Evolutionary conservation across 805 yeast genomes (phyloP).

Genomic region (Kuraishia piskuri): DNA sequence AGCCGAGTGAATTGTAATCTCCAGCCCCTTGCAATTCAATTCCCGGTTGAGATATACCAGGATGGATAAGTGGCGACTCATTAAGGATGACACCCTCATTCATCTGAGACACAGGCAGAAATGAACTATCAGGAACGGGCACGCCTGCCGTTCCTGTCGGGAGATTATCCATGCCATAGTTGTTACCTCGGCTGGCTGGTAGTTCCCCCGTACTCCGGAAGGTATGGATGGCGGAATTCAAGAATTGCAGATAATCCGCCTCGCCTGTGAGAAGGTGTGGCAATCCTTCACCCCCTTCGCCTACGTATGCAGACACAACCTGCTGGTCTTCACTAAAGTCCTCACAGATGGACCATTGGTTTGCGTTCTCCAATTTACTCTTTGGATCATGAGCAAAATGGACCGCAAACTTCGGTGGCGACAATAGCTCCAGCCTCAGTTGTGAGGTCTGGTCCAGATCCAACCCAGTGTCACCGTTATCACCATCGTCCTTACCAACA

Average conservation of each 20-base stretch:
- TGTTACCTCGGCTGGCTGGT: not conserved
- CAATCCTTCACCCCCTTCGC: conserved; percentile 48
- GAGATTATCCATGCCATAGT: not conserved
- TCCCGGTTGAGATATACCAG: not conserved
- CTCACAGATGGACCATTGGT: conserved; percentile 76
- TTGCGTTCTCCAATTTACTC: conserved; percentile 35
- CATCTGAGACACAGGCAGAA: not conserved
- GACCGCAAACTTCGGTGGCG: conserved; percentile 74
- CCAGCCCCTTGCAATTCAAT: not conserved
- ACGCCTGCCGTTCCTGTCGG: not conserved
- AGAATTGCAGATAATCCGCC: conserved; percentile 21
- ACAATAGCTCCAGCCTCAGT: conserved; percentile 23
- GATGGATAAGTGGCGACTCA: not conserved
- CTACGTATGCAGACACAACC: conserved; percentile 56
- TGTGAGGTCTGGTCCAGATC: conserved; percentile 26
- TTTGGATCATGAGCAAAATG: conserved; percentile 50
- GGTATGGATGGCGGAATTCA: conserved; percentile 19
- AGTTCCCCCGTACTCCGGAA: not conserved
- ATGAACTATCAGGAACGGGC: not conserved
- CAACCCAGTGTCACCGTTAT: conserved; percentile 29
- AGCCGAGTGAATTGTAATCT: not conserved
- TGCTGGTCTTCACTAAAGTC: conserved; percentile 82
- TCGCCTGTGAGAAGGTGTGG: conserved; percentile 67
- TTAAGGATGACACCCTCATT: not conserved
- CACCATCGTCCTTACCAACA: not conserved